Percentiles rank a stretch among this genome's conserved stretches.
phyloP scores from a whole-genome alignment of 2,329 filamentous ascomycete species.

The Monilinia aucupariae region DNA sequence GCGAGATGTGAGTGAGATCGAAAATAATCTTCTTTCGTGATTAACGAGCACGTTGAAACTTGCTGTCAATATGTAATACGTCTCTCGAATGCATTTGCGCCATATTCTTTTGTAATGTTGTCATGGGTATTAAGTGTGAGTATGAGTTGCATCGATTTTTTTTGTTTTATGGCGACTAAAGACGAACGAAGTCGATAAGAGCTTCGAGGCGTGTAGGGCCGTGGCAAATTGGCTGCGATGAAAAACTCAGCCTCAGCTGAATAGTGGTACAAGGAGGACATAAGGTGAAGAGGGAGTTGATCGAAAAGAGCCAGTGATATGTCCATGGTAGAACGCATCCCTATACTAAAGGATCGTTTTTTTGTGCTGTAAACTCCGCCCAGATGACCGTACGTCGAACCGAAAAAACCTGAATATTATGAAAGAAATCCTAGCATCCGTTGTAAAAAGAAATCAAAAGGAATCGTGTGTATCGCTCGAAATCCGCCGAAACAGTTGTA shows the following conservation, averaged over 20 bases:
- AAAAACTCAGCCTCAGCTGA: constrained; percentile 34
- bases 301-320: constrained; percentile 34
- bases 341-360: constrained; percentile 27
- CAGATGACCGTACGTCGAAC: constrained; percentile 35
- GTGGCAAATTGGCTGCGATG: constrained; percentile 26
- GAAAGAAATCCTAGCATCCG: constrained; percentile 34
- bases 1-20: constrained; percentile 14
- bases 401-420: constrained; percentile 33
- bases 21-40: constrained; percentile 19
- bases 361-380: constrained; percentile 30
- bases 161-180: constrained; percentile 35
- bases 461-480: constrained; percentile 25
- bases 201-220: constrained; percentile 31
- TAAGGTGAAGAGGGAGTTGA: constrained; percentile 35
- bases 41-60: constrained; percentile 32
- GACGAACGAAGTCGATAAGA: constrained; percentile 33
- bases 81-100: constrained; percentile 15
- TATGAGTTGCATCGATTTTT: constrained; percentile 31
- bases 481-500: constrained; percentile 31
- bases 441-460: constrained; percentile 28
- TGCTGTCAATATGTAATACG: constrained; percentile 28
- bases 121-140: constrained; percentile 33
- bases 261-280: constrained; percentile 37
- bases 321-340: constrained; percentile 33
- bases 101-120: constrained; percentile 22